Conservation (phyloP, 2,329 filamentous ascomycete genomes). For the Microdochium paspali region DNA sequence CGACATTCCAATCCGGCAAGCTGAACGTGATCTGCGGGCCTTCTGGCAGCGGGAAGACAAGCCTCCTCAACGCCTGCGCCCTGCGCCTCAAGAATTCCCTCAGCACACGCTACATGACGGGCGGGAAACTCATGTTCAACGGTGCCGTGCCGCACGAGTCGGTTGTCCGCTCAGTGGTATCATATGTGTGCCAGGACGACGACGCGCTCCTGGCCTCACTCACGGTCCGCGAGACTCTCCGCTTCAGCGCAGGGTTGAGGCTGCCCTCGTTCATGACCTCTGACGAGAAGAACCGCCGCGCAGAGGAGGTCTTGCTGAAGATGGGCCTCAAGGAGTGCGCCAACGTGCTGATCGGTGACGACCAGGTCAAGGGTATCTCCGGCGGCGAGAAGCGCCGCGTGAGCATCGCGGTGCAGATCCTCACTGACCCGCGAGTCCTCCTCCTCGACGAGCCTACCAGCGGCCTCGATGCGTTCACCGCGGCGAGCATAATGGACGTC, state of each 20-base stretch:
- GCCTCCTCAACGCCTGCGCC: slow-evolving; percentile 64
- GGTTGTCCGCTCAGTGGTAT: slow-evolving; percentile 63
- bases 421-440: slow-evolving; percentile 65
- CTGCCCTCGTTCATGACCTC: slow-evolving; percentile 62
- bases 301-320: slow-evolving; percentile 63
- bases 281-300: slow-evolving; percentile 55
- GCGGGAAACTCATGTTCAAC: slow-evolving; percentile 61
- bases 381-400: slow-evolving; percentile 72
- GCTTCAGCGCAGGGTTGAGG: slow-evolving; percentile 61
- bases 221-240: slow-evolving; percentile 66
- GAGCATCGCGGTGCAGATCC: slow-evolving; percentile 67
- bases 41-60: slow-evolving; percentile 69
- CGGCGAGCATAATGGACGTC: slow-evolving; percentile 67
- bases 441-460: slow-evolving; percentile 70
- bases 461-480: slow-evolving; percentile 69
- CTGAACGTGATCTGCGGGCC: slow-evolving; percentile 76
- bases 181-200: slow-evolving; percentile 72
- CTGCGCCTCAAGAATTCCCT: slow-evolving; percentile 52
- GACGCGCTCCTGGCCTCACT: slow-evolving; percentile 65
- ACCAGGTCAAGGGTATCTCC: slow-evolving; percentile 67
- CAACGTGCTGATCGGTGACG: slow-evolving; percentile 63
- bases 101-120: slow-evolving; percentile 50
- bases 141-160: slow-evolving; percentile 56
- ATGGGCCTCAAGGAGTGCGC: slow-evolving; percentile 74
- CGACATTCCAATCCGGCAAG: slow-evolving; percentile 57